Evolutionary conservation across 495 filamentous ascomycete species (phyloP).

Genomic region (Neurospora sublineolata): DNA sequence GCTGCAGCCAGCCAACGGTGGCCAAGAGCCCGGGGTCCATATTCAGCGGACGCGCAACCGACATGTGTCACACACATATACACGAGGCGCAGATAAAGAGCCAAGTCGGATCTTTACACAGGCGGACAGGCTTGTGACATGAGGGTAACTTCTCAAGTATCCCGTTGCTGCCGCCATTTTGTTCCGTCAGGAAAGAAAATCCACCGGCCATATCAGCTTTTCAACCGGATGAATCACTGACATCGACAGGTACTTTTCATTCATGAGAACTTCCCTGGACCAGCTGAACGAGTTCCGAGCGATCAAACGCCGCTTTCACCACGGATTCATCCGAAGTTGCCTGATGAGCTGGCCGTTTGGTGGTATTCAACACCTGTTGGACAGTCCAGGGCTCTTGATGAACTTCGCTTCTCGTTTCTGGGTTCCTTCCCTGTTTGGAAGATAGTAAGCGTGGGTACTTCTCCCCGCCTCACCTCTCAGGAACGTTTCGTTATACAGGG

Average conservation of each 20-base stretch:
- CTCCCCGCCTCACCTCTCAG: neutral
- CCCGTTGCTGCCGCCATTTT: neutral
- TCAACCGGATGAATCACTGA: neutral
- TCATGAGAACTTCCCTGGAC: neutral
- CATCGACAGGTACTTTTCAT: neutral
- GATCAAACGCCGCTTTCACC: neutral
- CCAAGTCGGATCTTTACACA: neutral
- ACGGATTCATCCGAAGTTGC: neutral
- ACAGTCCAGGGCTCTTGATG: neutral
- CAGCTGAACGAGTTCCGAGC: neutral
- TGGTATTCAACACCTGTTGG: neutral
- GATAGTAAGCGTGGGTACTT: neutral
- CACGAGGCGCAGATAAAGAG: neutral
- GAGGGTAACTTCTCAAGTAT: neutral
- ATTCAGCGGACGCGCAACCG: neutral
- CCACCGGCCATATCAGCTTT: neutral
- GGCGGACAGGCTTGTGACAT: neutral
- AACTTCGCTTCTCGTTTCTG: neutral
- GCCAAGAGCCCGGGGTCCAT: neutral
- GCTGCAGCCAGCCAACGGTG: neutral
- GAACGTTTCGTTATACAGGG: neutral
- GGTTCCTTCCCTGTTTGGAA: neutral
- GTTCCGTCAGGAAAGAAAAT: neutral
- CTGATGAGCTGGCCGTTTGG: neutral
- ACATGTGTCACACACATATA: neutral